These are phyloP conservation scores for Aspergillus asperescens DNA, from an alignment of 495 filamentous ascomycete species.

Conservation along the genomic window DNA sequence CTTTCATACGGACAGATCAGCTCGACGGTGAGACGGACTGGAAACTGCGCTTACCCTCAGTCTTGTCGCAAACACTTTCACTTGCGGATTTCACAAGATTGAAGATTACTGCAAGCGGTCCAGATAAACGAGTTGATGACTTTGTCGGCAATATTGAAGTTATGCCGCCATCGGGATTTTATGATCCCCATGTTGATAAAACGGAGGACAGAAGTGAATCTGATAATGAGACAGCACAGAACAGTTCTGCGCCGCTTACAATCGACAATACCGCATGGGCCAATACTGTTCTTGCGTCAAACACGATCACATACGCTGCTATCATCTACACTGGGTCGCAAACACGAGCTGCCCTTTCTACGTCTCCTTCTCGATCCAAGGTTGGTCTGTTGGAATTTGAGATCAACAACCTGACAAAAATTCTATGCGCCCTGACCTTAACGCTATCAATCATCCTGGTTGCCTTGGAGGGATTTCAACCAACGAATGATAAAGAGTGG, in stretches of 20 bases:
- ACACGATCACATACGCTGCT: constrained; percentile 77
- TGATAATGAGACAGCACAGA: constrained; percentile 22
- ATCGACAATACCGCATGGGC: constrained; percentile 99
- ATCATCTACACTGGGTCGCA: constrained; percentile 94
- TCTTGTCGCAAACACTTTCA: constrained; percentile 69
- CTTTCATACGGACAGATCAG: constrained; percentile 97
- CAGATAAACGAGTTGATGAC: constrained; percentile 87
- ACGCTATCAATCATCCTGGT: constrained; percentile 86
- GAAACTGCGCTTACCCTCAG: constrained; percentile 87
- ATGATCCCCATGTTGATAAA: constrained; percentile 44
- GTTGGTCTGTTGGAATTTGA: constrained; percentile 90
- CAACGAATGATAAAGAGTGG: constrained; percentile 63
- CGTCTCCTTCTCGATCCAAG: constrained; percentile 84
- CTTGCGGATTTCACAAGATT: constrained; percentile 65
- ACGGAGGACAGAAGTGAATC: constrained; percentile 15
- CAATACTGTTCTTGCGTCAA: constrained; percentile 93
- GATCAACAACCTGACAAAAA: constrained; percentile 97
- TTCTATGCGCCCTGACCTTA: constrained; percentile 83
- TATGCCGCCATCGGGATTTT: constrained; percentile 35
- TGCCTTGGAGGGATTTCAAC: constrained; percentile 73
- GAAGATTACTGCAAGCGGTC: constrained; percentile 75
- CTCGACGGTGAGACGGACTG: constrained; percentile 98
- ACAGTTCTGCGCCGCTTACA: constrained; percentile 64
- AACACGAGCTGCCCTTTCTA: constrained; percentile 91
- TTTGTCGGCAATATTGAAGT: constrained; percentile 82